Percentiles rank a stretch among this genome's conserved stretches.
These are phyloP conservation scores for Misopates orontium DNA, from an alignment of 257 asterid genomes.

Conservation along the genomic window DNA sequence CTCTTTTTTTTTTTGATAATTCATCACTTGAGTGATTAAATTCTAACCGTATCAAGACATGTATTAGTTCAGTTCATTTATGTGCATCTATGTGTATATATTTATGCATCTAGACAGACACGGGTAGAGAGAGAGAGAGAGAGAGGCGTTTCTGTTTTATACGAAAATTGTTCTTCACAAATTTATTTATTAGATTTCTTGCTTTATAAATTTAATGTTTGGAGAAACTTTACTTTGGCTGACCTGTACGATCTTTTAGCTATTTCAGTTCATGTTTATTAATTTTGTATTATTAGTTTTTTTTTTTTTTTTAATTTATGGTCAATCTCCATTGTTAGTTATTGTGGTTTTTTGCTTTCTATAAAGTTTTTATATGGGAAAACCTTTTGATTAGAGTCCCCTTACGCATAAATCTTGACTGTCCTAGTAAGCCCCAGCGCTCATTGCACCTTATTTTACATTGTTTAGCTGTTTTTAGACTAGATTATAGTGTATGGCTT, in stretches of 20 bases:
- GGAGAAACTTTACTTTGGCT: background rate
- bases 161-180: too few species aligned
- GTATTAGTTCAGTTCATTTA: background rate
- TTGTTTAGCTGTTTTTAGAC: background rate
- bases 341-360: background rate
- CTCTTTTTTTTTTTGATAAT: background rate
- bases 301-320: too few species aligned
- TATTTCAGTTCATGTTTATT: too few species aligned
- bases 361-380: background rate
- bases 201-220: background rate
- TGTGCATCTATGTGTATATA: background rate
- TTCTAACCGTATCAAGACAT: background rate
- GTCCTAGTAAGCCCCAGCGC: background rate
- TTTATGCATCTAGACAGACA: background rate
- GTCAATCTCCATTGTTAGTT: slow-evolving; percentile 1
- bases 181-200: too few species aligned
- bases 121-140: too few species aligned
- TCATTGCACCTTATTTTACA: background rate
- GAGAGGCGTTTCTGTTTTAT: too few species aligned
- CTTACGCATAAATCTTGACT: background rate
- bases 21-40: too few species aligned
- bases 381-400: background rate
- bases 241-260: too few species aligned
- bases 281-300: too few species aligned
- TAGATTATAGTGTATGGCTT: background rate